Evolutionary conservation across 192 early-diverging fungal genomes (phyloP).

Genomic region (Coemansia javaensis): DNA sequence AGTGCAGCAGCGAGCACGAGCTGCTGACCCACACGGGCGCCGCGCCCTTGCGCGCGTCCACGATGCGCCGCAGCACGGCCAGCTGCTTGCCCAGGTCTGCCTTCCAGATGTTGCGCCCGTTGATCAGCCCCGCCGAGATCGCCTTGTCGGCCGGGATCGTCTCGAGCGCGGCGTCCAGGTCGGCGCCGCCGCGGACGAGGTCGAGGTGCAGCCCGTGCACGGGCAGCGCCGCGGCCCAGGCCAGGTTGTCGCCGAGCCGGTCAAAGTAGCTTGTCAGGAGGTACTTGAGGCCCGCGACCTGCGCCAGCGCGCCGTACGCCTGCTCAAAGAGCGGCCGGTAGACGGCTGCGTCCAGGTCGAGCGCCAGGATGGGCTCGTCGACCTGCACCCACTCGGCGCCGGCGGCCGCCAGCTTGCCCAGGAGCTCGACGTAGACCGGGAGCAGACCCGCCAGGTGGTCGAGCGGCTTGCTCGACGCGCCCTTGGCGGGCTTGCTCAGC

Average conservation of each 20-base stretch:
- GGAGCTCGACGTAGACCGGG: conserved; percentile 74
- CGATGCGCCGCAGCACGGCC: conserved; percentile 59
- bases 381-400: conserved; percentile 93
- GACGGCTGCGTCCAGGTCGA: conserved; percentile 70
- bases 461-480: conserved; percentile 67
- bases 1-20: conserved; percentile 89
- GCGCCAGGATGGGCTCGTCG: conserved; percentile 90
- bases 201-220: conserved; percentile 88
- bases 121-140: conserved; percentile 91
- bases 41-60: conserved; percentile 44
- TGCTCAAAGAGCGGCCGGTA: conserved; percentile 69
- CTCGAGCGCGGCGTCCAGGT: conserved; percentile 69
- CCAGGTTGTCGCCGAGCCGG: conserved; percentile 68
- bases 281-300: conserved; percentile 47
- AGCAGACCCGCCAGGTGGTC: conserved; percentile 70
- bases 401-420: conserved; percentile 69
- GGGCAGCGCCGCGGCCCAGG: conserved; percentile 63
- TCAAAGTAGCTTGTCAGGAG: conserved; percentile 95
- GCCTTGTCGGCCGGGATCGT: conserved; percentile 56
- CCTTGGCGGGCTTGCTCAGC: conserved; percentile 78
- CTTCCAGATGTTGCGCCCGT: conserved; percentile 99
- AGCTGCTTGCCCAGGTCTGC: conserved; percentile 75
- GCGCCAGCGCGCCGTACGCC: conserved; percentile 28
- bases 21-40: conserved; percentile 76
- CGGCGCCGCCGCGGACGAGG: conserved; percentile 76